Conservation (phyloP, 2,329 filamentous ascomycete species). For the Pseudofabraea citricarpa region DNA sequence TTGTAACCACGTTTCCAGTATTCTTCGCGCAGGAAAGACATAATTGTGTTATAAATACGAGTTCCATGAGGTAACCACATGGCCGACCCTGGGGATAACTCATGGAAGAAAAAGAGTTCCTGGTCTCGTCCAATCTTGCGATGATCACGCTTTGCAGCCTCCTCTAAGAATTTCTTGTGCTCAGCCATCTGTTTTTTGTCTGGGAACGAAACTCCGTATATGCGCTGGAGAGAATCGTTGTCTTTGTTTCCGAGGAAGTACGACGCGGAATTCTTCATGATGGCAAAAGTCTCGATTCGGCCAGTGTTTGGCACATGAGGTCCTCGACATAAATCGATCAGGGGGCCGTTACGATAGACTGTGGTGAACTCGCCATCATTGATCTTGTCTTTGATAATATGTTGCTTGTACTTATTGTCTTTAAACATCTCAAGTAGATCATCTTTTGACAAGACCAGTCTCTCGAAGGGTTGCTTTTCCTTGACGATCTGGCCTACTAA, state of each 20-base stretch:
- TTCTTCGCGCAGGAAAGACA: conserved; percentile 75
- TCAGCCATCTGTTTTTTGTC: conserved; percentile 94
- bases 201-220: conserved; percentile 93
- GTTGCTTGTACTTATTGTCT: conserved; percentile 97
- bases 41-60: conserved; percentile 86
- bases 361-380: conserved; percentile 85
- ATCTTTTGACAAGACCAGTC: conserved; percentile 82
- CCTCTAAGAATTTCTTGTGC: conserved; percentile 91
- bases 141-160: conserved; percentile 97
- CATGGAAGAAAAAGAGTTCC: conserved; percentile 96
- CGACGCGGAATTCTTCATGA: conserved; percentile 72
- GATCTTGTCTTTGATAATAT: conserved; percentile 93
- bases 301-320: conserved; percentile 93
- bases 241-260: conserved; percentile 93
- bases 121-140: conserved; percentile 91
- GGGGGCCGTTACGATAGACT: conserved; percentile 83
- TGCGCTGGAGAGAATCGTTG: conserved; percentile 93
- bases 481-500: conserved; percentile 83
- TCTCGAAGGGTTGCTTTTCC: conserved; percentile 93
- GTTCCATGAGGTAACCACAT: conserved; percentile 93
- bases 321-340: conserved; percentile 93
- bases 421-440: conserved; percentile 93
- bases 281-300: conserved; percentile 89
- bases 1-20: conserved; percentile 93
- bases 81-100: conserved; percentile 84